Percentiles rank a stretch among this genome's conserved stretches.
Evolutionary conservation across 1,139 yeast genomes (phyloP).

Genomic region (Pichia norvegensis): DNA sequence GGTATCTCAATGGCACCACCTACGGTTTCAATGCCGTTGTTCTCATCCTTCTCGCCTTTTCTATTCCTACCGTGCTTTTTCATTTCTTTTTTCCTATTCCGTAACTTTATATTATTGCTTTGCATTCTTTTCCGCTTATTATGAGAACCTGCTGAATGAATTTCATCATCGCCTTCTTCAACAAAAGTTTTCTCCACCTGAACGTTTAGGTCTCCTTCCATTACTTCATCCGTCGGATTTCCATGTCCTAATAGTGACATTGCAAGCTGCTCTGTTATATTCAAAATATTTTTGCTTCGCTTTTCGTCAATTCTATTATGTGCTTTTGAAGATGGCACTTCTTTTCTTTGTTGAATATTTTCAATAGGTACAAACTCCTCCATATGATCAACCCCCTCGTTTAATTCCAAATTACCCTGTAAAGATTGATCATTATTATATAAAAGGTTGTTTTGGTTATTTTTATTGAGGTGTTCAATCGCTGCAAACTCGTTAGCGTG

Average conservation of each 20-base stretch:
- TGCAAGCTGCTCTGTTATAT: conserved; percentile 15
- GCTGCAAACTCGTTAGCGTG: conserved; percentile 6
- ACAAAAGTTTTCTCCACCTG: conserved; percentile 11
- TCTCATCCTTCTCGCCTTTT: conserved; percentile 14
- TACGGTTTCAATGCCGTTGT: conserved; percentile 27
- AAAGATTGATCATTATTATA: background rate
- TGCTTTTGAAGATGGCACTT: background rate
- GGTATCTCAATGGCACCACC: conserved; percentile 40
- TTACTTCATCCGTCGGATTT: conserved; percentile 2
- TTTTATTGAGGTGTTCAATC: conserved; percentile 1
- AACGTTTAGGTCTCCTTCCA: background rate
- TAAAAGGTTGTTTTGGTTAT: background rate
- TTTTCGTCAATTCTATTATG: background rate
- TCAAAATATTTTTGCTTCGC: conserved; percentile 7
- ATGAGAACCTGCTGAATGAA: conserved; percentile 6
- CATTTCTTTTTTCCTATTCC: conserved; percentile 6
- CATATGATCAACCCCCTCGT: background rate
- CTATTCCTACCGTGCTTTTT: conserved; percentile 4
- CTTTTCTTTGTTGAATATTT: background rate
- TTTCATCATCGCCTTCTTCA: background rate
- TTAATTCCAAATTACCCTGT: background rate
- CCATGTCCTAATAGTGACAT: conserved; percentile 19
- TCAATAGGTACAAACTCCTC: background rate
- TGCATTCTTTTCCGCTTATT: conserved; percentile 4
- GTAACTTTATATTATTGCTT: conserved; percentile 6